These are phyloP conservation scores for Saccharomycopsis selenospora DNA, from an alignment of 805 yeast species.

Conservation along the genomic window DNA sequence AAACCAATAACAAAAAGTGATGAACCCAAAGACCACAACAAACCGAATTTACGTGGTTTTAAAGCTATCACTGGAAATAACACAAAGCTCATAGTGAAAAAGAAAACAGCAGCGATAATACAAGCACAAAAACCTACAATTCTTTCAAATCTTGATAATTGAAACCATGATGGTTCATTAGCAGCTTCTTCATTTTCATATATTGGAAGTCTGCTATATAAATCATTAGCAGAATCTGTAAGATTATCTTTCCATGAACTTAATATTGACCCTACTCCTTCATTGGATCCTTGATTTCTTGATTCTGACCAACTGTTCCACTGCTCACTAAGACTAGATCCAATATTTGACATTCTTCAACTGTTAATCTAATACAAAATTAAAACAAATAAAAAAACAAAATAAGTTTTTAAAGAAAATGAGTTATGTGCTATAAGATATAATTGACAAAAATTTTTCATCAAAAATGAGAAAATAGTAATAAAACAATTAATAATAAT, in stretches of 20 bases:
- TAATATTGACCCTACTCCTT: slow-evolving; percentile 10
- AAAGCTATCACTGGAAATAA: slow-evolving; percentile 84
- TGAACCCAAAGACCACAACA: slow-evolving; percentile 87
- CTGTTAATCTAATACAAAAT: no score
- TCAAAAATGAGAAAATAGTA: no score
- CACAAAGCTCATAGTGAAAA: slow-evolving; percentile 75
- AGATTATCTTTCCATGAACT: slow-evolving; percentile 15
- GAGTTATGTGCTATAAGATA: no score
- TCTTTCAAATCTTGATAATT: slow-evolving; percentile 66
- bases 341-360: slow-evolving; percentile 2
- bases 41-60: slow-evolving; percentile 87
- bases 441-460: no score
- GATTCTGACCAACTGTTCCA: slow-evolving; percentile 17
- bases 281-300: slow-evolving; percentile 3
- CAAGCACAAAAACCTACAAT: slow-evolving; percentile 72
- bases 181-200: slow-evolving; percentile 37
- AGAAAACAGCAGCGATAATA: slow-evolving; percentile 63
- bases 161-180: slow-evolving; percentile 74
- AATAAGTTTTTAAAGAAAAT: no score
- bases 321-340: slow-evolving; percentile 18
- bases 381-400: no score
- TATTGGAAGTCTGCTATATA: slow-evolving; percentile 61
- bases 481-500: no score
- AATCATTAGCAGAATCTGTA: slow-evolving; percentile 38
- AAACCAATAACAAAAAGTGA: slow-evolving; percentile 80